Evolutionary conservation across 371 early-diverging fungal genomes (phyloP).

Genomic region (Blakeslea trispora): DNA sequence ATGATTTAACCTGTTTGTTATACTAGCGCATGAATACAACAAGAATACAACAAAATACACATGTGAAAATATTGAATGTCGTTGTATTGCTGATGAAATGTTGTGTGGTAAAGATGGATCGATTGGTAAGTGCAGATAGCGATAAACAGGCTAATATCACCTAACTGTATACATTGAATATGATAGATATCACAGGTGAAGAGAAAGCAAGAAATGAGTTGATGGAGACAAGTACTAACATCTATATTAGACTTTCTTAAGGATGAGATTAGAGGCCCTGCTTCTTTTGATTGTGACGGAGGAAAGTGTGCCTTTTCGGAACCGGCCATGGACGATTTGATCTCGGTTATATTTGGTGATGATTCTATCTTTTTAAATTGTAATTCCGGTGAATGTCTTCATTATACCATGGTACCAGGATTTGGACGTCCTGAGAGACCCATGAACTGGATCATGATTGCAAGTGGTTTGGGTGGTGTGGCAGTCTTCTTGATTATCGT

Average conservation of each 20-base stretch:
- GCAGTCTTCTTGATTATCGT: slow-evolving; percentile 57
- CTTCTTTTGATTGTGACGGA: slow-evolving; percentile 64
- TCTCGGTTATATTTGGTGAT: slow-evolving; percentile 74
- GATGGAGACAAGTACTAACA: not conserved
- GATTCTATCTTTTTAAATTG: slow-evolving; percentile 73
- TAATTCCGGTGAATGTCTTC: slow-evolving; percentile 81
- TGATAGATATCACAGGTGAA: not conserved
- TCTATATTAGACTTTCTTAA: slow-evolving; percentile 63
- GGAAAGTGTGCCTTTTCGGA: slow-evolving; percentile 72
- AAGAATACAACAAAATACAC: slow-evolving; percentile 54
- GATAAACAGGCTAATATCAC: no score
- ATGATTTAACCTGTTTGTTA: not conserved
- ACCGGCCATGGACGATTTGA: slow-evolving; percentile 74
- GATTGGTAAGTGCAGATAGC: slow-evolving; percentile 64
- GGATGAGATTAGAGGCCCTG: slow-evolving; percentile 78
- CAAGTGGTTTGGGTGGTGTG: slow-evolving; percentile 61
- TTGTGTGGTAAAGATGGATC: slow-evolving; percentile 79
- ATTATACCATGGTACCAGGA: slow-evolving; percentile 87
- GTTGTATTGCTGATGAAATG: slow-evolving; percentile 74
- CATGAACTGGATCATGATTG: slow-evolving; percentile 61
- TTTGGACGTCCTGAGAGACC: slow-evolving; percentile 60
- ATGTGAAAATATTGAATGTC: slow-evolving; percentile 71
- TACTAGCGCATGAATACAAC: slow-evolving; percentile 40
- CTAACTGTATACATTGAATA: no score
- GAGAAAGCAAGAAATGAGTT: not conserved